phyloP scores from a whole-genome alignment of 2,329 filamentous ascomycete species.

The Aspergillus eucalypticola region DNA sequence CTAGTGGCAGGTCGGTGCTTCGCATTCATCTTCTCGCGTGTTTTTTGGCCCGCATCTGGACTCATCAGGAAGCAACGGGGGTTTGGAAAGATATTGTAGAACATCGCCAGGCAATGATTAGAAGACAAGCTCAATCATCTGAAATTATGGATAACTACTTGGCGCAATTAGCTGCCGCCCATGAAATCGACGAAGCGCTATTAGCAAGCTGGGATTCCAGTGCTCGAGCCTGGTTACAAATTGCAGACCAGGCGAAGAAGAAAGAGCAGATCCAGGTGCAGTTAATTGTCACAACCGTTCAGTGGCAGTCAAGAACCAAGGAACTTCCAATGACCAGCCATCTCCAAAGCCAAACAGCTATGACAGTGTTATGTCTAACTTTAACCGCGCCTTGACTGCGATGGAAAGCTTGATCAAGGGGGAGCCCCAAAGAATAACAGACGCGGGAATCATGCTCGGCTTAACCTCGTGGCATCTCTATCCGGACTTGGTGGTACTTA shows the following conservation, averaged over 20 bases:
- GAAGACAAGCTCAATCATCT: not conserved
- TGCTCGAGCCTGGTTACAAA: conserved; percentile 10
- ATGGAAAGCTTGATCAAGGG: conserved; percentile 8
- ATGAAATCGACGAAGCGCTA: conserved; percentile 1
- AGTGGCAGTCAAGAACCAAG: conserved; percentile 7
- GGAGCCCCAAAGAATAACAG: conserved; percentile 5
- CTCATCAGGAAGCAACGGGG: conserved; percentile 9
- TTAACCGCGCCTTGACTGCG: conserved; percentile 1
- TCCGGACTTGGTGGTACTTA: conserved; percentile 8
- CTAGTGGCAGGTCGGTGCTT: conserved; percentile 3
- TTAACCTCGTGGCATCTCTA: conserved; percentile 15
- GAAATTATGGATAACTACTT: not conserved
- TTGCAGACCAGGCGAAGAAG: conserved; percentile 8
- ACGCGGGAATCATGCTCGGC: conserved; percentile 8
- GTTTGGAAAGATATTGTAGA: conserved; percentile 12
- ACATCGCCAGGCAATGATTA: conserved; percentile 1
- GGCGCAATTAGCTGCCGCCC: conserved; percentile 3
- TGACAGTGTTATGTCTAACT: conserved; percentile 9
- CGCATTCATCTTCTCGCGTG: conserved; percentile 13
- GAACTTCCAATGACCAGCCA: not conserved
- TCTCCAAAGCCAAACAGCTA: not conserved
- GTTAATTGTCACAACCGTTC: conserved; percentile 12
- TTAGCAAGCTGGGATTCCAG: conserved; percentile 14
- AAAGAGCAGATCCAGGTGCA: conserved; percentile 6
- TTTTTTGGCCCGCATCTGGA: conserved; percentile 13